A percentile compares a stretch with the other conserved stretches of the same genome.
These are phyloP conservation scores for Panicum miliaceum DNA, from an alignment of 176 grass and related monocot species.

Conservation along the genomic window DNA sequence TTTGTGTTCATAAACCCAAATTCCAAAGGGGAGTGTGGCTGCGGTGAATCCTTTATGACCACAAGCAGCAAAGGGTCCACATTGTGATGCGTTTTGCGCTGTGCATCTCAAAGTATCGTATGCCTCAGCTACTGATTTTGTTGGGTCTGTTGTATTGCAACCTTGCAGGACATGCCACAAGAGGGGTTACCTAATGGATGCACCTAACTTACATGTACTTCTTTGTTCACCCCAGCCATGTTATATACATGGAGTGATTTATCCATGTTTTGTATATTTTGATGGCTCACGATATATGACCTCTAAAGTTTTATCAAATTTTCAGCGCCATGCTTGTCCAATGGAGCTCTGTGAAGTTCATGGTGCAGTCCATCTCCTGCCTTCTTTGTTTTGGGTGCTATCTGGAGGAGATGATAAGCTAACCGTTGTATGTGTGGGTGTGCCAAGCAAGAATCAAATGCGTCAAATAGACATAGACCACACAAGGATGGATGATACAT, in stretches of 20 bases:
- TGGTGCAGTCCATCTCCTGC: not conserved
- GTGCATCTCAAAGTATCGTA: slow-evolving; percentile 8
- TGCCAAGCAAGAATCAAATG: not conserved
- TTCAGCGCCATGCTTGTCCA: not conserved
- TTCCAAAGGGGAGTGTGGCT: slow-evolving; percentile 84
- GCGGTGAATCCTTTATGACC: slow-evolving; percentile 95
- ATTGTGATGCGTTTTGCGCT: not conserved
- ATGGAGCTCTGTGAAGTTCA: not conserved
- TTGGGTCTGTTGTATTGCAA: not conserved
- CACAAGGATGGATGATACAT: not conserved
- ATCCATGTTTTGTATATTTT: slow-evolving; percentile 5
- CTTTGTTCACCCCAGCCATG: not conserved
- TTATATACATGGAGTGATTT: not conserved
- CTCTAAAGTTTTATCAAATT: not conserved
- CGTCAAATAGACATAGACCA: not conserved
- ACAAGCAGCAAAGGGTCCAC: slow-evolving; percentile 54
- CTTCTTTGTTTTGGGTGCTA: not conserved
- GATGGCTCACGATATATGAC: not conserved
- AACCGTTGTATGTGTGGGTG: not conserved
- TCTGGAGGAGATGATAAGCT: not conserved
- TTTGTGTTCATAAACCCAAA: slow-evolving; percentile 96
- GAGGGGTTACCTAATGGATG: not conserved
- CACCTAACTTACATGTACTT: not conserved
- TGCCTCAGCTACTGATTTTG: slow-evolving; percentile 24
- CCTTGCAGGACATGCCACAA: not conserved